Percentiles rank a stretch among this genome's conserved stretches.
phyloP scores from a whole-genome alignment of 1,284 basidiomycete species.

The Spongispora temasekensis region DNA sequence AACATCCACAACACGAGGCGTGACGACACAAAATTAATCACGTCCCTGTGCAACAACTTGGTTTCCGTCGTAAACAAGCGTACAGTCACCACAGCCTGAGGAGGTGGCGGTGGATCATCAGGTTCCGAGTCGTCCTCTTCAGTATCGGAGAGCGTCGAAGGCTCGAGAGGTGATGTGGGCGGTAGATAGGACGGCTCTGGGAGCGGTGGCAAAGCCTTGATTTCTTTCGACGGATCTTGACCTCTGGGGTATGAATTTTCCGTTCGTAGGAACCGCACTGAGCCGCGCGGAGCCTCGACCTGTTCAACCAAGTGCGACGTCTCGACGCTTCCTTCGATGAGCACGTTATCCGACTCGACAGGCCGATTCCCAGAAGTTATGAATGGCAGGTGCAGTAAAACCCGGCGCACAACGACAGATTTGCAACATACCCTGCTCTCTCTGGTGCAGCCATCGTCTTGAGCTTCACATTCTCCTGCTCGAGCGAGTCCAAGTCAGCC shows the following conservation, averaged over 20 bases:
- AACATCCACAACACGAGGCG: constrained; percentile 81
- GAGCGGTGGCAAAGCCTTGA: constrained; percentile 72
- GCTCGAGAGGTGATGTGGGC: constrained; percentile 61
- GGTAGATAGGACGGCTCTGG: constrained; percentile 46
- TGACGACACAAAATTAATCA: constrained; percentile 80
- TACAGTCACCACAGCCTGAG: constrained; percentile 49
- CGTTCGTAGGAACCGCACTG: constrained; percentile 84
- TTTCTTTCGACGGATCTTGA: constrained; percentile 81
- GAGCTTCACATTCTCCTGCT: constrained; percentile 85
- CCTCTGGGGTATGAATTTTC: constrained; percentile 94
- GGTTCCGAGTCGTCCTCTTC: constrained; percentile 55
- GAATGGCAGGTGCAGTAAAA: no score
- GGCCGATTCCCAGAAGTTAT: constrained; percentile 52
- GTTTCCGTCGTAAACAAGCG: constrained; percentile 77
- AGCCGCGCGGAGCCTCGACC: constrained; percentile 89
- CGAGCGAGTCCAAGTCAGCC: constrained; percentile 82
- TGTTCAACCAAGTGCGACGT: constrained; percentile 85
- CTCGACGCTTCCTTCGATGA: constrained; percentile 78
- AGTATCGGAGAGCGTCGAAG: constrained; percentile 63
- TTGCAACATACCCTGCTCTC: constrained; percentile 55
- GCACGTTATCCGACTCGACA: constrained; percentile 59
- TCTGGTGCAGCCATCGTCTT: constrained; percentile 69
- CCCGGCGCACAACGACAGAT: background rate
- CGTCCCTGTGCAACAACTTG: constrained; percentile 79
- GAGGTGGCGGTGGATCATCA: constrained; percentile 18